Evolutionary conservation across 2,329 filamentous ascomycete genomes (phyloP), one percentile per base, ranked within the genome.

Genomic region (Diaporthe batatas): DNA sequence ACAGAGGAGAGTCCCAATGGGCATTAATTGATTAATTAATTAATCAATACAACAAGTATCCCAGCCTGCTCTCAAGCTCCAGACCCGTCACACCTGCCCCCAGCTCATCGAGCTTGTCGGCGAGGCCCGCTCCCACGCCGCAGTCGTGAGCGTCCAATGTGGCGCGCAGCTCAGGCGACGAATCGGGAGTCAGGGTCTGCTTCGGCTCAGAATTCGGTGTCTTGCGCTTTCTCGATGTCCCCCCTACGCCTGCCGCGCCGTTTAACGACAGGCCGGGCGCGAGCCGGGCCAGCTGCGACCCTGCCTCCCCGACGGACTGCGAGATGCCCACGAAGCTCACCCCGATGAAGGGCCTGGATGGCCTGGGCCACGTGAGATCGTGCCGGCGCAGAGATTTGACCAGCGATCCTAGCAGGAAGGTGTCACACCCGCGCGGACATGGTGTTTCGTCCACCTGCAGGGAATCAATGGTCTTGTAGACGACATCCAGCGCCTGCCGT

Each of bases 401-500:
- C 8, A 82, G 76, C 34, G 77, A 75, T 59, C 78, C 80, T 0
- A 81, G 78, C 21, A 81, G 67, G 57, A 79, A 77, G 3, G 78
- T 73, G 73, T 80, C 77, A 73, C 76, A 79, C 44, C 76, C 76
- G n/a, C 76, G 74, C 21, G 74, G 47, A 70, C 75, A 78, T 21
- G 72, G 14, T 25, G 68, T 62, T 3, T 69, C 70, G 23, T 69
- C 70, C n/a, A 73, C 59, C 16, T 72, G 59, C 25, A 81, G 75
- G 11, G 72, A 49, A 57, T 79, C 78, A 44, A 80, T 68, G 10
- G 77, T 72, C 14, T 68, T 47, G 70, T 78, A 73, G 10, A 82
- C 51, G 5, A 75, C 42, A 21, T 72, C 68, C 16, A 80, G 68
- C 12, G 79, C 75, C 34, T 75, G 58, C 5, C 55, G 71, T 39